phyloP scores from a whole-genome alignment of 2,329 filamentous ascomycete genomes.

The Echinosphaeria canescens region DNA sequence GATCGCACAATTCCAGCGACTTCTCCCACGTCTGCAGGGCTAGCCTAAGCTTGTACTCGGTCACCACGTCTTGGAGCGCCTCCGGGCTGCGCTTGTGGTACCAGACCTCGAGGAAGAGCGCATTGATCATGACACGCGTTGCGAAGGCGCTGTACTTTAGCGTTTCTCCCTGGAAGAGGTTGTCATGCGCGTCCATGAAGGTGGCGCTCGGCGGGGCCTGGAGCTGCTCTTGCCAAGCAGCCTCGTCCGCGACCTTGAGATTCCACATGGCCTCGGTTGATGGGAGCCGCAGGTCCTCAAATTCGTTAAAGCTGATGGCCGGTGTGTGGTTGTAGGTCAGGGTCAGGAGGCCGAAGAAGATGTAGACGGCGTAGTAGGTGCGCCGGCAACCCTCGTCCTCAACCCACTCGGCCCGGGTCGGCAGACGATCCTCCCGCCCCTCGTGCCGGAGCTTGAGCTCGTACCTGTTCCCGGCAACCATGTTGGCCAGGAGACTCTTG shows the following conservation, averaged over 20 bases:
- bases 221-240: constrained; percentile 65
- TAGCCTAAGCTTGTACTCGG: constrained; percentile 90
- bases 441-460: constrained; percentile 88
- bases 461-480: constrained; percentile 95
- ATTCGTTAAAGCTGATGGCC: constrained; percentile 95
- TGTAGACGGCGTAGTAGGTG: constrained; percentile 96
- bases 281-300: constrained; percentile 78
- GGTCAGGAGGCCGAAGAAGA: constrained; percentile 91
- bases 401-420: constrained; percentile 78
- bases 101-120: constrained; percentile 95
- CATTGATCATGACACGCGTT: constrained; percentile 96
- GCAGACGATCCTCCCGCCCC: constrained; percentile 53
- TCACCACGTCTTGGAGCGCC: constrained; percentile 88
- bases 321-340: constrained; percentile 96
- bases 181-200: constrained; percentile 86
- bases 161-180: constrained; percentile 81
- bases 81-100: constrained; percentile 98
- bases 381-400: constrained; percentile 92
- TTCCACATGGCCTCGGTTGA: constrained; percentile 95
- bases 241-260: constrained; percentile 55
- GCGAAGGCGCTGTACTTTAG: constrained; percentile 92
- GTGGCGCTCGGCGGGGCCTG: constrained; percentile 53
- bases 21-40: constrained; percentile 98
- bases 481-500: constrained; percentile 93
- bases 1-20: constrained; percentile 81